Conservation (phyloP, 2,329 filamentous ascomycete species). For the Knufia petricola region DNA sequence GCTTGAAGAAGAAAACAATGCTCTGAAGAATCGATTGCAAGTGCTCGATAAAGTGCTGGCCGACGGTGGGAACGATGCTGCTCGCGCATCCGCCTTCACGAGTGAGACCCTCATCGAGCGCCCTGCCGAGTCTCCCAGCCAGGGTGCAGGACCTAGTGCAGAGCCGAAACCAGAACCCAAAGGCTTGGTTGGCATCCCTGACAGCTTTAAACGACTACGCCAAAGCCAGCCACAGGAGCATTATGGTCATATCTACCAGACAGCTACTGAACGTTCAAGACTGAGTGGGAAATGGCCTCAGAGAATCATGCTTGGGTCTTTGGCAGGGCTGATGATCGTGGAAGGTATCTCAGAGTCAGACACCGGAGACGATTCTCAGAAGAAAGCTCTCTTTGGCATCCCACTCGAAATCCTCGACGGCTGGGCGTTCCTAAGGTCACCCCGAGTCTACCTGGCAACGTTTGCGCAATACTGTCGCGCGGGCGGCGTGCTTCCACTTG, state of each 20-base stretch:
- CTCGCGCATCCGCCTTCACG: constrained; percentile 22
- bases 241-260: constrained; percentile 25
- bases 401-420: constrained; percentile 50
- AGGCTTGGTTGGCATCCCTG: constrained; percentile 36
- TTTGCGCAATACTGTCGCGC: constrained; percentile 21
- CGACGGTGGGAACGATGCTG: constrained; percentile 27
- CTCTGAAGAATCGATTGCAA: constrained; percentile 67
- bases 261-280: constrained; percentile 34
- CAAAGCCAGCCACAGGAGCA: constrained; percentile 25
- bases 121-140: constrained; percentile 19
- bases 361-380: constrained; percentile 52
- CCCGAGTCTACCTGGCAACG: constrained; percentile 19
- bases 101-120: constrained; percentile 22
- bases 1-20: constrained; percentile 68
- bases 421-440: constrained; percentile 29
- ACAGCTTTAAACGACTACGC: constrained; percentile 35
- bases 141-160: constrained; percentile 25
- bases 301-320: constrained; percentile 85
- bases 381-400: constrained; percentile 57
- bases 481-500: constrained; percentile 21
- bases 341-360: constrained; percentile 66
- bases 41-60: constrained; percentile 63
- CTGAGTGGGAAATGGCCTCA: constrained; percentile 45
- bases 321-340: constrained; percentile 84
- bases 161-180: constrained; percentile 21